Percentiles rank a stretch among this genome's conserved stretches.
Evolutionary conservation across 140 eudicot genomes (phyloP).

Genomic region (Senecio squalidus): DNA sequence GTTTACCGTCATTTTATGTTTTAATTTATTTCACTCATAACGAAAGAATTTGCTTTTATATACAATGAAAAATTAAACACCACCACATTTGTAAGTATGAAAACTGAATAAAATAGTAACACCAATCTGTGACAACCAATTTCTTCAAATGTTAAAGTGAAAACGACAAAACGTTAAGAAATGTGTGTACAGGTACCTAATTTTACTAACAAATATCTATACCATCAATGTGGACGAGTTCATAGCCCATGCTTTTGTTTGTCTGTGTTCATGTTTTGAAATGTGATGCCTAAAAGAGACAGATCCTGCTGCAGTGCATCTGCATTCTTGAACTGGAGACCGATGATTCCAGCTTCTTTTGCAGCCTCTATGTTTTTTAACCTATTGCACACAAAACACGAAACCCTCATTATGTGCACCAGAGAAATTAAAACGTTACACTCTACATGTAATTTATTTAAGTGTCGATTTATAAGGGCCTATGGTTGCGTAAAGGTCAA

Average conservation of each 20-base stretch:
- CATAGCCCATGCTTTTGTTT: constrained; percentile 14
- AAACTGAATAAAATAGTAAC: too few relatives aligned
- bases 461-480: background rate
- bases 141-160: too few relatives aligned
- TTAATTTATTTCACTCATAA: too few relatives aligned
- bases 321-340: constrained; percentile 77
- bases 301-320: constrained; percentile 52
- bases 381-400: constrained; percentile 35
- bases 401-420: background rate
- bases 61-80: too few relatives aligned
- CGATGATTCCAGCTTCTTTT: constrained; percentile 54
- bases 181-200: background rate
- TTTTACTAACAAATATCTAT: background rate
- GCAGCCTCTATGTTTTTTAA: constrained; percentile 84
- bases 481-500: too few relatives aligned
- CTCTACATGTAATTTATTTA: background rate
- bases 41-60: too few relatives aligned
- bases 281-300: constrained; percentile 49
- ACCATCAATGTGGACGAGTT: background rate
- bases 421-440: background rate
- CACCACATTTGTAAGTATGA: too few relatives aligned
- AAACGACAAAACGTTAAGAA: background rate
- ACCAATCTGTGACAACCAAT: too few relatives aligned
- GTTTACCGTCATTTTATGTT: too few relatives aligned
- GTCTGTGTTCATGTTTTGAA: constrained; percentile 22